Percentiles rank a stretch among this genome's conserved stretches.
These are phyloP conservation scores for Caulochytrium protostelioides DNA, from an alignment of 371 early-diverging fungal genomes.

Conservation along the genomic window DNA sequence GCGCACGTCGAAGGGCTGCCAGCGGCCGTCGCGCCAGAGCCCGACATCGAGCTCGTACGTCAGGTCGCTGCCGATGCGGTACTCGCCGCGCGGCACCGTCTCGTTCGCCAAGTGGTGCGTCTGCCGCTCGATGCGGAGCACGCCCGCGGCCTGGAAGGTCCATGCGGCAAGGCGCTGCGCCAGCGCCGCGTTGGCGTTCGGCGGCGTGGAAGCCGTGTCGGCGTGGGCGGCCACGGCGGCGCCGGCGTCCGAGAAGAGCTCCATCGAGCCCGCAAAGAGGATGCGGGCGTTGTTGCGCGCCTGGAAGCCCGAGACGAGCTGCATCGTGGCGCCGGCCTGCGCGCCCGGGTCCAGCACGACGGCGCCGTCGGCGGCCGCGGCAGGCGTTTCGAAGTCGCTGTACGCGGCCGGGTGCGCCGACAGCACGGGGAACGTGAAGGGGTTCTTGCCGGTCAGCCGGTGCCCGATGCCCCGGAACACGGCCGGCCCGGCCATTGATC, in stretches of 20 bases:
- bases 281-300: constrained; percentile 72
- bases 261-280: constrained; percentile 55
- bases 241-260: constrained; percentile 45
- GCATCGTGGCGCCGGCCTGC: constrained; percentile 25
- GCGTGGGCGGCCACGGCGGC: background rate
- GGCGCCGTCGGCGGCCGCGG: constrained; percentile 1
- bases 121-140: constrained; percentile 37
- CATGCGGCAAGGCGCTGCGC: constrained; percentile 51
- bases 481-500: background rate
- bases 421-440: constrained; percentile 44
- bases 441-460: constrained; percentile 23
- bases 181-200: constrained; percentile 45
- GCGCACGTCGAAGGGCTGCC: constrained; percentile 43
- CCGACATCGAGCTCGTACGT: constrained; percentile 52
- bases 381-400: constrained; percentile 3
- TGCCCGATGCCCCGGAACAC: constrained; percentile 59
- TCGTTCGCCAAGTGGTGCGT: constrained; percentile 50
- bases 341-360: constrained; percentile 13
- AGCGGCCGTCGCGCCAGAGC: constrained; percentile 49
- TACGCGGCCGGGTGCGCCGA: constrained; percentile 38
- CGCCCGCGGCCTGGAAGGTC: constrained; percentile 82
- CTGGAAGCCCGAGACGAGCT: constrained; percentile 60
- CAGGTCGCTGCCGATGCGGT: constrained; percentile 47
- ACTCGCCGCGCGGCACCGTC: constrained; percentile 38
- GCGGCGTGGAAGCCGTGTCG: background rate